Evolutionary conservation across 805 yeast species (phyloP).

Genomic region (Zygoascus flipseniorum): DNA sequence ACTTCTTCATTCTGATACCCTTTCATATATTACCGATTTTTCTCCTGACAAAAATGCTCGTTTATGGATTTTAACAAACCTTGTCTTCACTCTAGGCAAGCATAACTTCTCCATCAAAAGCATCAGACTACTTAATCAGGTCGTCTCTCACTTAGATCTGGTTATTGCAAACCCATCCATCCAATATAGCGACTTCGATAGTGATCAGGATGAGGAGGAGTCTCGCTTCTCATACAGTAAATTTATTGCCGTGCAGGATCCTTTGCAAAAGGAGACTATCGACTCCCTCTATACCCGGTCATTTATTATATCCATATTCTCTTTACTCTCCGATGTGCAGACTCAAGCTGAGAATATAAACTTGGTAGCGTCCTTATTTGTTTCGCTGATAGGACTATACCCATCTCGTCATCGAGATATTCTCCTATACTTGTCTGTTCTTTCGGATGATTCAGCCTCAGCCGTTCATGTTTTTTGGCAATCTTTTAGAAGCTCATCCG

Average conservation of each 20-base stretch:
- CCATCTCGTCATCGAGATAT: constrained; percentile 12
- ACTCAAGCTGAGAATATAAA: neutral
- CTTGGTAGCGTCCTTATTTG: constrained; percentile 14
- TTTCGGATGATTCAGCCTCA: constrained; percentile 4
- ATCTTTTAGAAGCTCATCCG: constrained; percentile 9
- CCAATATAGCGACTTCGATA: neutral
- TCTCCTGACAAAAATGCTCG: neutral
- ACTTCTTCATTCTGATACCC: neutral
- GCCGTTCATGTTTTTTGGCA: constrained; percentile 15
- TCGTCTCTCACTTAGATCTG: neutral
- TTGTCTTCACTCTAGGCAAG: neutral
- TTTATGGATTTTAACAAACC: neutral
- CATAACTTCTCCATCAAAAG: neutral
- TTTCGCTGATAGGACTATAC: constrained; percentile 10
- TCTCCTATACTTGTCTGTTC: constrained; percentile 12
- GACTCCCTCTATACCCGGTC: constrained; percentile 8
- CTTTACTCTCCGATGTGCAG: neutral
- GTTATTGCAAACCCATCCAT: neutral
- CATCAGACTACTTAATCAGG: neutral
- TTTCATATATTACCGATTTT: neutral
- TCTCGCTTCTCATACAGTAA: neutral
- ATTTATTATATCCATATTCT: constrained; percentile 7
- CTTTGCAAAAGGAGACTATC: constrained; percentile 1
- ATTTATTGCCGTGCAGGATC: neutral
- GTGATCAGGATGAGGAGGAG: neutral